Evolutionary conservation across 495 filamentous ascomycete species (phyloP), one percentile per base, ranked within the genome.

Genomic region (Xylaria telfairii): DNA sequence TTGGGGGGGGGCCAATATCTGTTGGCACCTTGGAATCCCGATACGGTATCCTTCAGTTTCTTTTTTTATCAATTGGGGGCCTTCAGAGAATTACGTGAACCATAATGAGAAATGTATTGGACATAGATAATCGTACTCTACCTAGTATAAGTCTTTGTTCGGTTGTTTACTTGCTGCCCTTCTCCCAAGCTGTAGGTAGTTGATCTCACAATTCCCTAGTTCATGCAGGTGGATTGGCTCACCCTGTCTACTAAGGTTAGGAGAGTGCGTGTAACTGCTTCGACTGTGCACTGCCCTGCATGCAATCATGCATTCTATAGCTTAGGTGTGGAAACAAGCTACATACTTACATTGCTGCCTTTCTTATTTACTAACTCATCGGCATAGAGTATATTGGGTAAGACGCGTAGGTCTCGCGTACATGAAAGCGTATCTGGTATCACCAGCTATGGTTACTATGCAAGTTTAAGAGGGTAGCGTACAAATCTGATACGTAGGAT

Each of bases 221-320:
- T 67, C 51, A 67, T 67, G 65, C 65, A 67, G 42, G 49, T 67
- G 30, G 49, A 57, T 67, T 67, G 65, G 65, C 65, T 67, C 17
- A 24, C 32, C 65, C 65, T 10, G 28, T 56, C 49, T 42, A 8
- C 44, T 34, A 13, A 57, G n/a, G n/a, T n/a, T n/a, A n/a, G n/a
- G 63, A 54, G 15, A 66, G 28, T 7, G 13, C 30, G n/a, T 39
- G 47, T 66, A 46, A 46, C 65, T 67, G 37, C 34, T 32, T 54
- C 19, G 39, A 24, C 44, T 34, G 49, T 56, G 30, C 32, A 41
- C 61, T 21, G 47, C 44, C 46, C 28, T 66, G 64, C 65, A 57
- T 56, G 65, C 49, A 54, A 67, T 67, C 65, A 49, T 67, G 57
- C 65, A 57, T 41, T 64, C 24, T 4, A 6, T 21, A n/a, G 34